A percentile compares a stretch with the other conserved stretches of the same genome.
phyloP scores from a whole-genome alignment of 139 green algal species.

The Parachlorella kessleri region DNA sequence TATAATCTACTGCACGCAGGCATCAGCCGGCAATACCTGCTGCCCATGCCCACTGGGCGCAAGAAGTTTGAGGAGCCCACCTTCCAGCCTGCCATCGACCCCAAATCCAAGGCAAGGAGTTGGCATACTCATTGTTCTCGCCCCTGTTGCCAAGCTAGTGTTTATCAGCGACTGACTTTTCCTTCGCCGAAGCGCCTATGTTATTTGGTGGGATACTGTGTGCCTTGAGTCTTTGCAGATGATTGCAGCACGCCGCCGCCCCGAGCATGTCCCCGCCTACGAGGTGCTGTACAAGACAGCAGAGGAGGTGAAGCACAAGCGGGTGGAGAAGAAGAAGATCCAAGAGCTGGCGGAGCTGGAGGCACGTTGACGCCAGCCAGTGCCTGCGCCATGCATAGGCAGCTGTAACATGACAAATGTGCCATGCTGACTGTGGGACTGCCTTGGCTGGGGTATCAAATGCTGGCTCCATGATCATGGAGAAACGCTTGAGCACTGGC shows the following conservation, averaged over 20 bases:
- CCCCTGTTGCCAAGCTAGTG: too few relatives aligned
- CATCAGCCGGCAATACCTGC: constrained; percentile 60
- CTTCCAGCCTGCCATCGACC: constrained; percentile 67
- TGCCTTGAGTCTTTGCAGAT: constrained; percentile 7
- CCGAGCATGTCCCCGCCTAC: constrained; percentile 32
- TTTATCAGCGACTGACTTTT: too few relatives aligned
- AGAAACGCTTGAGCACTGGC: too few relatives aligned
- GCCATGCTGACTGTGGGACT: too few relatives aligned
- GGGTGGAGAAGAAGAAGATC: constrained; percentile 5
- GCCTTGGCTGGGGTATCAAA: too few relatives aligned
- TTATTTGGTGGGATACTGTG: not conserved
- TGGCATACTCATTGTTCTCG: too few relatives aligned
- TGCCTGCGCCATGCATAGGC: too few relatives aligned
- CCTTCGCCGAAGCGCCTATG: too few relatives aligned
- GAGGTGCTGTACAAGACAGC: constrained; percentile 51
- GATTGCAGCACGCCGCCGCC: constrained; percentile 57
- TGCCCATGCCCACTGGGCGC: constrained; percentile 49
- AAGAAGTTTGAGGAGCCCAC: constrained; percentile 57
- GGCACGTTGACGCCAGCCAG: too few relatives aligned
- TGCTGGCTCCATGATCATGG: too few relatives aligned
- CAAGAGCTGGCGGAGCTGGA: not conserved
- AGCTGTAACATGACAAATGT: too few relatives aligned
- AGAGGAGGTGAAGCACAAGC: constrained; percentile 18
- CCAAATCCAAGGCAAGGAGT: constrained; percentile 45
- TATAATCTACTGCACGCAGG: too few relatives aligned